Base-by-base conservation (phyloP, 345 rosid species). In the Erucastrum elatum region DNA sequence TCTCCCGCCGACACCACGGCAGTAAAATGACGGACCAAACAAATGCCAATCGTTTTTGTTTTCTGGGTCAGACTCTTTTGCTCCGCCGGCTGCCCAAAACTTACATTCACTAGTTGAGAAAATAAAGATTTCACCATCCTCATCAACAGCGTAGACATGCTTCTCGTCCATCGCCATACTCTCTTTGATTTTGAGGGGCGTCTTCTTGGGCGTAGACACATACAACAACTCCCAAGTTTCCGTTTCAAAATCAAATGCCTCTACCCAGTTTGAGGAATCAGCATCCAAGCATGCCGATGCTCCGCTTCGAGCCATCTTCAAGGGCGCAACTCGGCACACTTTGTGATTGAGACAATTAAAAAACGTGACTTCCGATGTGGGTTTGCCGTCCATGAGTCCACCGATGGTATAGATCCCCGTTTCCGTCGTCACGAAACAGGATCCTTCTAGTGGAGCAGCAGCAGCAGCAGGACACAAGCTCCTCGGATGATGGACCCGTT, bases 101-200 rank as follows among this genome's bases (percentile, higher is more conserved):
- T 2, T 37, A 39, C 30, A 16, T 53, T 70, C 5, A 10, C 64
- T 70, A 16, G 49, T 16, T 17, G 27, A 55, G n/a, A 70, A 55
- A 4, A 7, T 0, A 6, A 70, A 70, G 74, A 12, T 17, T 33
- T 70, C 21, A 17, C 51, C 49, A 11, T 56, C 51, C 33, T 70
- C 74, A 58, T 71, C 75, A 51, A 71, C 65, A 4, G 21, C 17
- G 49, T 34, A 66, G 46, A 66, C 17, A 7, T 37, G 17, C 17
- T 71, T 7, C 13, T 25, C 5, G 13, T 58, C 27, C 4, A 34
- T 34, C n/a, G 37, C 53, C 34, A 58, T 64, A 2, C 65, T 58
- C 35, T 35, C 53, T 59, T 25, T 46, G 64, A 70, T 70, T 16
- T 3, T 70, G 44, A 37, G 44, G 11, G 44, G 44, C 46, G 9